A percentile compares a stretch with the other conserved stretches of the same genome.
phyloP scores from a whole-genome alignment of 176 grass and related monocot genomes.

The Oryza longistaminata region DNA sequence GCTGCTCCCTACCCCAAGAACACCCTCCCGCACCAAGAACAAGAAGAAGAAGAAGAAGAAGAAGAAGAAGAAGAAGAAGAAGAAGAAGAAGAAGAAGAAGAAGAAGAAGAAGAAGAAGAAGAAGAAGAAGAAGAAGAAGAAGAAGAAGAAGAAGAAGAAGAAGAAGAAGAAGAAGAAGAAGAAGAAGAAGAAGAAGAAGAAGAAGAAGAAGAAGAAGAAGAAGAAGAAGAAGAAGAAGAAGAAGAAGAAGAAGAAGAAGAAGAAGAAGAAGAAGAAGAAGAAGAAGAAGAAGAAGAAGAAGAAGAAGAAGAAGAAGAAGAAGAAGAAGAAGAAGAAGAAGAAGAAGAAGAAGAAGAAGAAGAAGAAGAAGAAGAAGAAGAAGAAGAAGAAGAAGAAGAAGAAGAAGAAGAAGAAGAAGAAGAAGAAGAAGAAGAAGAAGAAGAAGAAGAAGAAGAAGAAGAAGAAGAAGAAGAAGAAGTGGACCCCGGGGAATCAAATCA shows the following conservation, averaged over 20 bases:
- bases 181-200: not conserved
- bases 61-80: not conserved
- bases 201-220: not conserved
- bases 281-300: not conserved
- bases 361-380: not conserved
- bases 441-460: not conserved
- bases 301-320: not conserved
- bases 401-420: not conserved
- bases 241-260: not conserved
- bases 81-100: not conserved
- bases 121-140: not conserved
- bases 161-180: not conserved
- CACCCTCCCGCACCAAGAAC: not conserved
- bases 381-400: not conserved
- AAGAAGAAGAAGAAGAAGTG: not conserved
- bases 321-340: not conserved
- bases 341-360: not conserved
- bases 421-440: not conserved
- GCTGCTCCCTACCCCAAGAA: constrained; percentile 24
- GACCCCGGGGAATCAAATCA: too few relatives aligned
- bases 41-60: not conserved
- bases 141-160: not conserved
- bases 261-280: not conserved
- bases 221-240: not conserved
- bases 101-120: not conserved